Conservation (phyloP, 139 green algal genomes). For the Chlorella ohadii region DNA sequence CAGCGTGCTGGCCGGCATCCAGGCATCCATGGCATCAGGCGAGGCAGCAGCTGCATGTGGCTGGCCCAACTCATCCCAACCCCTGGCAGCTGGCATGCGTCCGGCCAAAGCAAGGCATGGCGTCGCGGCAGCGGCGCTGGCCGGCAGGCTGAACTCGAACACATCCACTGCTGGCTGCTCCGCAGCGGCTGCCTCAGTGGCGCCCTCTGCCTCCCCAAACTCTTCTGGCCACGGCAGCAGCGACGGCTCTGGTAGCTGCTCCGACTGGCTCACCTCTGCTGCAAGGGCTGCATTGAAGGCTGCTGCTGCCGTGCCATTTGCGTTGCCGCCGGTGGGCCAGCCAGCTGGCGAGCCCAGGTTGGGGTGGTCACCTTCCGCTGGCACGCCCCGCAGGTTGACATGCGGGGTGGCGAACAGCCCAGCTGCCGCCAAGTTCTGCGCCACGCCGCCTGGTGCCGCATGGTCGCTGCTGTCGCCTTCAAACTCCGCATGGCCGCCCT, state of each 20-base stretch:
- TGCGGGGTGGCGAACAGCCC: conserved; percentile 11
- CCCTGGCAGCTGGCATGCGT: background rate
- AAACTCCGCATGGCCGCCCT: background rate
- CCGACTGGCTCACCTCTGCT: background rate
- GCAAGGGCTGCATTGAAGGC: conserved; percentile 5
- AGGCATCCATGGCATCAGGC: too few species aligned
- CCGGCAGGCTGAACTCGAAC: background rate
- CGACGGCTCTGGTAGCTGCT: background rate
- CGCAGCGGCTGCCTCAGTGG: background rate
- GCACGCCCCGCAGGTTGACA: background rate
- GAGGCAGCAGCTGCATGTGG: background rate
- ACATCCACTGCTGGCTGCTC: background rate
- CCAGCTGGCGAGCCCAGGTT: conserved; percentile 14
- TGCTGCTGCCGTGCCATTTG: background rate
- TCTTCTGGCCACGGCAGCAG: background rate
- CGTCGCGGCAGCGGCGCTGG: background rate
- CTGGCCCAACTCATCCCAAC: background rate
- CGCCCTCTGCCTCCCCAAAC: background rate
- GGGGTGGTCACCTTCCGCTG: background rate
- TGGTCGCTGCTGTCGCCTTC: background rate
- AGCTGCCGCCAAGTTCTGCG: conserved; percentile 11
- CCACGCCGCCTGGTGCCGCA: background rate
- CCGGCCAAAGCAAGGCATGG: background rate
- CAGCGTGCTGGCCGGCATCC: background rate
- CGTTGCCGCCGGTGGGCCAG: background rate